Conservation (phyloP, 371 early-diverging fungal genomes). For the Mortierella sp. region DNA sequence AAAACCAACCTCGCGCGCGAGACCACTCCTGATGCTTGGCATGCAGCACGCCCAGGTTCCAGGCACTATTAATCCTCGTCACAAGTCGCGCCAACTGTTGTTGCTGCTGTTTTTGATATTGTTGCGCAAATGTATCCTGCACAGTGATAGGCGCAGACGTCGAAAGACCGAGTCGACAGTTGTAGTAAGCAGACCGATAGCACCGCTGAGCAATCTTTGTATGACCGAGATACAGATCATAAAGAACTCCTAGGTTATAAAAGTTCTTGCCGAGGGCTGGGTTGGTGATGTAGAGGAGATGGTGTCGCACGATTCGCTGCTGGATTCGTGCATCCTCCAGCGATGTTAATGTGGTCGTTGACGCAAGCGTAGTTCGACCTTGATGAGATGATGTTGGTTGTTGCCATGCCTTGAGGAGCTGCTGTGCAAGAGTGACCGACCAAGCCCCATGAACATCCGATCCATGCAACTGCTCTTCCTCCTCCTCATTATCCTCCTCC, state of each 20-base stretch:
- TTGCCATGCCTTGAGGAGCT: conserved; percentile 36
- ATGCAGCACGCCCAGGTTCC: conserved; percentile 46
- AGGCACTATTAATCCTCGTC: conserved; percentile 47
- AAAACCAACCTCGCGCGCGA: conserved; percentile 32
- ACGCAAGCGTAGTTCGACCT: neutral
- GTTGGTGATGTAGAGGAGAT: conserved; percentile 46
- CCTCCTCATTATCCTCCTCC: neutral
- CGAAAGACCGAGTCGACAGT: neutral
- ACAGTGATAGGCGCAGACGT: neutral
- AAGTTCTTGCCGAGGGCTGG: conserved; percentile 43
- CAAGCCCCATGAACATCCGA: conserved; percentile 33
- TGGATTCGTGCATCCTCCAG: neutral
- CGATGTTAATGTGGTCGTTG: neutral
- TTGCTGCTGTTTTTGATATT: neutral
- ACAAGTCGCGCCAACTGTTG: neutral
- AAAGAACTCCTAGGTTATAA: conserved; percentile 46
- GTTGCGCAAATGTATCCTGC: neutral
- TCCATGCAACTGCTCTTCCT: neutral
- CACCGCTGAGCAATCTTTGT: conserved; percentile 28
- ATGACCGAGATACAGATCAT: conserved; percentile 33
- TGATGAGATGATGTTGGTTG: neutral
- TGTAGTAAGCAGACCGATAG: conserved; percentile 38
- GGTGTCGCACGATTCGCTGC: conserved; percentile 38
- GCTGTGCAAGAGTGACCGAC: conserved; percentile 29
- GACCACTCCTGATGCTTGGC: conserved; percentile 37